phyloP scores from a whole-genome alignment of 106 monocot species.

The Vanilla planifolia region DNA sequence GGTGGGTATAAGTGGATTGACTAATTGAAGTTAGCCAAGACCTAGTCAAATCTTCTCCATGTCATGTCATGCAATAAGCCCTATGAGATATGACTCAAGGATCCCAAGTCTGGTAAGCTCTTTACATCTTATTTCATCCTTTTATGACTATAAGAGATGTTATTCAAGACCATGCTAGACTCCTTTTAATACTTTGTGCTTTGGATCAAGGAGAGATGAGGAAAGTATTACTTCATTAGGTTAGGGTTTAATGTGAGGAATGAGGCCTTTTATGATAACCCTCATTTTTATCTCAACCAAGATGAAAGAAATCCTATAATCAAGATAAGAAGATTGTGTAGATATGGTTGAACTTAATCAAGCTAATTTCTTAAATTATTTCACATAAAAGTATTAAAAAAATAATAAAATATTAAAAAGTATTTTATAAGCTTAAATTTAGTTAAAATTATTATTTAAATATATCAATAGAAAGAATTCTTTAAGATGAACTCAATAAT shows the following conservation, averaged over 20 bases:
- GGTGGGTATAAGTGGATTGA: slow-evolving; percentile 95
- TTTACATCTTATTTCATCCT: slow-evolving; percentile 83
- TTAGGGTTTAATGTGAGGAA: slow-evolving; percentile 52
- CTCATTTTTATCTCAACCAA: too few relatives aligned
- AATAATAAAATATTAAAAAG: too few relatives aligned
- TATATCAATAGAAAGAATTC: too few relatives aligned
- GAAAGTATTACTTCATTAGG: slow-evolving; percentile 88
- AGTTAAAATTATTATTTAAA: too few relatives aligned
- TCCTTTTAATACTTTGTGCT: slow-evolving; percentile 92
- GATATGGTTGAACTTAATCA: too few relatives aligned
- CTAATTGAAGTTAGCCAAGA: slow-evolving; percentile 93
- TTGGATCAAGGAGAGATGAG: slow-evolving; percentile 80
- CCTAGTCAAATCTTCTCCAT: slow-evolving; percentile 94
- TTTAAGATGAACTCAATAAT: too few relatives aligned
- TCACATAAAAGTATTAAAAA: too few relatives aligned
- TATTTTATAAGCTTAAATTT: too few relatives aligned
- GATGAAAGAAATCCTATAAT: too few relatives aligned
- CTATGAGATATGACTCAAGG: slow-evolving; percentile 94
- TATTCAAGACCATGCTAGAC: slow-evolving; percentile 86
- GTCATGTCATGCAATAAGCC: slow-evolving; percentile 79
- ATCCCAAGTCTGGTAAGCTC: slow-evolving; percentile 82
- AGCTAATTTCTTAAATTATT: too few relatives aligned
- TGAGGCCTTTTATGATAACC: too few relatives aligned
- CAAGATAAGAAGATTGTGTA: too few relatives aligned
- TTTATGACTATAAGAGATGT: slow-evolving; percentile 53